A percentile compares a stretch with the other conserved stretches of the same genome.
phyloP scores from a whole-genome alignment of 345 rosid genomes.

The Lepidium africanum region DNA sequence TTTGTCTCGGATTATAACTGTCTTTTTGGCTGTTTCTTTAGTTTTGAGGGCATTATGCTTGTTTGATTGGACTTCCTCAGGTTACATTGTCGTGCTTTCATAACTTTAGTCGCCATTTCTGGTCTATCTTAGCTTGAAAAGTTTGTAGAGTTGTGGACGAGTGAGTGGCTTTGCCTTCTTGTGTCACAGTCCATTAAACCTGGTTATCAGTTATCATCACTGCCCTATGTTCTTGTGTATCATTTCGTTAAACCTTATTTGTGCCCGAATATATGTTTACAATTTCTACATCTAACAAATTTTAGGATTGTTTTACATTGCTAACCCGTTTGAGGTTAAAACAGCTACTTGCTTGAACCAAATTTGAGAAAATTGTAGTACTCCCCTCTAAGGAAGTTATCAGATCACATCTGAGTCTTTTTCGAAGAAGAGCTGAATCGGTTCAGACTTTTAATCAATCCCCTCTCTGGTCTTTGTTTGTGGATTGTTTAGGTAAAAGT shows the following conservation, averaged over 20 bases:
- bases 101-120: constrained; percentile 4
- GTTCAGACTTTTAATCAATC: not conserved
- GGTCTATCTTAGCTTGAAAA: constrained; percentile 1
- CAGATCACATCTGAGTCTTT: not conserved
- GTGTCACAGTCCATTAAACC: not conserved
- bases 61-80: constrained; percentile 4
- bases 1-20: not conserved
- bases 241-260: not conserved
- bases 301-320: not conserved
- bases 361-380: not conserved
- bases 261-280: not conserved
- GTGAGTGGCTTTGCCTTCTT: constrained; percentile 1
- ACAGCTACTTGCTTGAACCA: not conserved
- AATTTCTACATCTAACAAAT: not conserved
- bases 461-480: not conserved
- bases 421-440: not conserved
- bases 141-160: constrained; percentile 18
- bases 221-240: constrained; percentile 1
- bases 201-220: not conserved
- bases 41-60: constrained; percentile 7
- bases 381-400: not conserved
- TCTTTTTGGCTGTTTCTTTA: not conserved
- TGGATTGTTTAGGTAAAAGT: constrained; percentile 4
- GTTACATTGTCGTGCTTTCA: constrained; percentile 9
- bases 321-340: not conserved